These are phyloP conservation scores for Oryza nivara DNA, from an alignment of 176 grass and related monocot genomes.

Conservation along the genomic window DNA sequence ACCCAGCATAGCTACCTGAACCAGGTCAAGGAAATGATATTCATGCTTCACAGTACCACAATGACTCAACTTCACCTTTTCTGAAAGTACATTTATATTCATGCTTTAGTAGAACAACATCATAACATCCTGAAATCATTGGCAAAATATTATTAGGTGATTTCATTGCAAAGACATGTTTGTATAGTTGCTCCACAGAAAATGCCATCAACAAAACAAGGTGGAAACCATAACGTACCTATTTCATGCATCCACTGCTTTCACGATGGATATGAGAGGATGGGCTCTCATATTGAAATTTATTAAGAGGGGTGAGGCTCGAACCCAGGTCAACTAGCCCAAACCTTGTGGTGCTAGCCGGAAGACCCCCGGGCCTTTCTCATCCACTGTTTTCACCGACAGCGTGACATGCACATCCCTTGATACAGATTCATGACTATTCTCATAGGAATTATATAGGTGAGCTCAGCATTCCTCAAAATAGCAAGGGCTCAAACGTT, in stretches of 20 bases:
- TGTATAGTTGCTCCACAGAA: slow-evolving; percentile 22
- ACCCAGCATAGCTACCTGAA: slow-evolving; percentile 57
- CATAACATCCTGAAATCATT: slow-evolving; percentile 78
- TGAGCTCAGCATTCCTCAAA: slow-evolving; percentile 99
- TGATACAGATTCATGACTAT: slow-evolving; percentile 68
- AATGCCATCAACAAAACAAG: not conserved
- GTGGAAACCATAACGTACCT: slow-evolving; percentile 47
- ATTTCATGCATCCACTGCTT: slow-evolving; percentile 71
- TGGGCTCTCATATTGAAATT: too few species aligned
- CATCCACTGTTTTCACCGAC: slow-evolving; percentile 50
- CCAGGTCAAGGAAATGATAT: slow-evolving; percentile 63
- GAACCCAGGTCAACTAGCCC: too few species aligned
- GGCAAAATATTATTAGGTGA: slow-evolving; percentile 20
- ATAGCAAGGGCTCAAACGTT: slow-evolving; percentile 96
- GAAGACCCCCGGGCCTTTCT: too few species aligned
- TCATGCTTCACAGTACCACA: too few species aligned
- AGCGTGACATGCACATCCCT: slow-evolving; percentile 83
- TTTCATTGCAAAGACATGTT: not conserved
- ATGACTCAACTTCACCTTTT: slow-evolving; percentile 76
- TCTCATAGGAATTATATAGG: slow-evolving; percentile 85
- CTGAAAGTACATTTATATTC: slow-evolving; percentile 98
- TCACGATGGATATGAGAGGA: too few species aligned
- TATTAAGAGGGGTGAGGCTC: too few species aligned
- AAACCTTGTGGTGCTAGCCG: too few species aligned
- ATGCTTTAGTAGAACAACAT: slow-evolving; percentile 64